phyloP scores from a whole-genome alignment of 140 eudicot species.

The Artemisia princeps region DNA sequence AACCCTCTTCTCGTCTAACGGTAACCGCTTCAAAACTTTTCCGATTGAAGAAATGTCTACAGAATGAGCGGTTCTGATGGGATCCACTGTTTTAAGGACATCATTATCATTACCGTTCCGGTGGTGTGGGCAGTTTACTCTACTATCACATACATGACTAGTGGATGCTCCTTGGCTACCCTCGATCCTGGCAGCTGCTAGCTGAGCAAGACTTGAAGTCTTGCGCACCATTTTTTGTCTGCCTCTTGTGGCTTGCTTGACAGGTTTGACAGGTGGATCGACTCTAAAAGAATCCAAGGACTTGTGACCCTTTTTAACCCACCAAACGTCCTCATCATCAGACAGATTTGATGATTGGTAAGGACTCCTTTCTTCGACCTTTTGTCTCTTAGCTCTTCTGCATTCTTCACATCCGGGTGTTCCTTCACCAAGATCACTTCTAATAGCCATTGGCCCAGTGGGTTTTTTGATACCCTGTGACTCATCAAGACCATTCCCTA shows the following conservation, averaged over 20 bases:
- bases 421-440: slow-evolving; percentile 37
- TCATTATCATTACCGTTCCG: slow-evolving; percentile 48
- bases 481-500: slow-evolving; percentile 45
- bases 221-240: slow-evolving; percentile 83
- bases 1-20: slow-evolving; percentile 61
- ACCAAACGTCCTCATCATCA: slow-evolving; percentile 86
- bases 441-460: slow-evolving; percentile 24
- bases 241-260: slow-evolving; percentile 77
- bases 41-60: slow-evolving; percentile 64
- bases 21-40: slow-evolving; percentile 54
- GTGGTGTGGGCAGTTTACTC: slow-evolving; percentile 74
- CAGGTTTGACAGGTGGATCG: slow-evolving; percentile 78
- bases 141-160: slow-evolving; percentile 86
- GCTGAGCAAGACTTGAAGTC: slow-evolving; percentile 86
- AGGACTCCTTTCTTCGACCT: slow-evolving; percentile 58
- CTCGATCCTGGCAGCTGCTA: slow-evolving; percentile 87
- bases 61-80: slow-evolving; percentile 24
- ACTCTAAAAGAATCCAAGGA: slow-evolving; percentile 48
- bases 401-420: slow-evolving; percentile 97
- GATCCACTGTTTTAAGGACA: slow-evolving; percentile 39
- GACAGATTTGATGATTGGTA: slow-evolving; percentile 24
- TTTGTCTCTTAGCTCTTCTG: slow-evolving; percentile 71
- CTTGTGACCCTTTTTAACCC: slow-evolving; percentile 63
- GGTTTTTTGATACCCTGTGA: slow-evolving; percentile 40
- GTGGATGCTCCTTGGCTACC: slow-evolving; percentile 97